These are phyloP conservation scores for Mrakia frigida DNA, from an alignment of 768 basidiomycete species.

Conservation along the genomic window DNA sequence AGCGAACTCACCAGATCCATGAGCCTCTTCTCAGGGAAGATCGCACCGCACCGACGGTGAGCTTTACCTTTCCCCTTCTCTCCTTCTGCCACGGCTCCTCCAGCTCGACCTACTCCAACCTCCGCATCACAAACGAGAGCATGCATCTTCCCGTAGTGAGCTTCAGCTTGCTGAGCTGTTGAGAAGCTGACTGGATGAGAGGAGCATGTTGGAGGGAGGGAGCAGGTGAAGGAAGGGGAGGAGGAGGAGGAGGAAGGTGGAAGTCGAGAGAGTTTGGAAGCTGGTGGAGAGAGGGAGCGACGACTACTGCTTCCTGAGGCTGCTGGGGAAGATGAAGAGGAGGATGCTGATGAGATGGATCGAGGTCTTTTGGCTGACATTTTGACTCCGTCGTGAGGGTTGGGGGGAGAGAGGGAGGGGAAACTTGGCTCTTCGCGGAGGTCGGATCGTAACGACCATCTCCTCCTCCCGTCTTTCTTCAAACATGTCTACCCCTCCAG, in stretches of 20 bases:
- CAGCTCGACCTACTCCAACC: background rate
- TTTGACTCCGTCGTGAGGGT: background rate
- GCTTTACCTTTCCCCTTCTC: constrained; percentile 11
- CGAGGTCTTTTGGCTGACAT: background rate
- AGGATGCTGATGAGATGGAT: background rate
- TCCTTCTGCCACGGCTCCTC: background rate
- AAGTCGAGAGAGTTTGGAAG: background rate
- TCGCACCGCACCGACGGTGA: background rate
- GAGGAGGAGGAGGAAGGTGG: background rate
- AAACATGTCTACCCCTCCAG: background rate
- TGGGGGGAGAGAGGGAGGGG: background rate
- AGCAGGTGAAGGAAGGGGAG: constrained; percentile 8
- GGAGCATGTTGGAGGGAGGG: constrained; percentile 18
- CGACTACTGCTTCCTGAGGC: background rate
- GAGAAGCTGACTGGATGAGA: constrained; percentile 3
- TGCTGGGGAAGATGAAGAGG: background rate
- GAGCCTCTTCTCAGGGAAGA: constrained; percentile 19
- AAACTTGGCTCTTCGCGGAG: background rate
- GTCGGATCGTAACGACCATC: background rate
- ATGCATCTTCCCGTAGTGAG: constrained; percentile 14
- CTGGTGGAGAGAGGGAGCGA: background rate
- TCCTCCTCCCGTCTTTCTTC: no score
- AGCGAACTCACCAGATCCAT: constrained; percentile 17
- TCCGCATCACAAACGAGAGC: background rate
- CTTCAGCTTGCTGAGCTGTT: background rate